Conservation (phyloP, 2,329 filamentous ascomycete species). For the Ceratocystis variospora region DNA sequence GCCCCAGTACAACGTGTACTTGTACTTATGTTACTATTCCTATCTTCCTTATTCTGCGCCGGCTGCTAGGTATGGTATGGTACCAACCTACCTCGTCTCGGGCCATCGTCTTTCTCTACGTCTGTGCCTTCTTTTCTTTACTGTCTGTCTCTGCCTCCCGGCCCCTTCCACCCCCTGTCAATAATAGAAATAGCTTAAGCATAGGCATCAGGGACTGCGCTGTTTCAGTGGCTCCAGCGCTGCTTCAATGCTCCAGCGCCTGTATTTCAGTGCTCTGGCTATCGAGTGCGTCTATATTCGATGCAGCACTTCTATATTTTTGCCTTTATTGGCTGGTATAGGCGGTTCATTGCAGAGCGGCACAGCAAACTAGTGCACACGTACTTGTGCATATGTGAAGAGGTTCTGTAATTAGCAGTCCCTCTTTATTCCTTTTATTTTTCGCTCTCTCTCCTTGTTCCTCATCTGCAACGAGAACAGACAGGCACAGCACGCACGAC, state of each 20-base stretch:
- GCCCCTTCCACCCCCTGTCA: constrained; percentile 3
- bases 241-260: background rate
- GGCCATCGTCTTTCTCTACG: background rate
- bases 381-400: too few species aligned
- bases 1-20: background rate
- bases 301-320: background rate
- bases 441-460: background rate
- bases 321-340: too few species aligned
- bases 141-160: background rate
- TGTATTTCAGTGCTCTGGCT: background rate
- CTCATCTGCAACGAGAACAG: background rate
- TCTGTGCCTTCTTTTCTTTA: background rate
- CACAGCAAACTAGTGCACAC: background rate
- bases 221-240: background rate
- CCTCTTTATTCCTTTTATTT: background rate
- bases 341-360: background rate
- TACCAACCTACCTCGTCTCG: background rate
- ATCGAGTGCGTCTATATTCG: background rate
- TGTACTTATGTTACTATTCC: background rate
- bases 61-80: background rate
- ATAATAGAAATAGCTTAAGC: background rate
- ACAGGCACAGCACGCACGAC: too few species aligned
- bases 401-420: background rate
- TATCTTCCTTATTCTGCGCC: too few species aligned
- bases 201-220: background rate